Percentiles rank a stretch among this genome's conserved stretches.
These are phyloP conservation scores for Tolypocladium amazonense DNA, from an alignment of 2,329 filamentous ascomycete genomes.

Conservation along the genomic window DNA sequence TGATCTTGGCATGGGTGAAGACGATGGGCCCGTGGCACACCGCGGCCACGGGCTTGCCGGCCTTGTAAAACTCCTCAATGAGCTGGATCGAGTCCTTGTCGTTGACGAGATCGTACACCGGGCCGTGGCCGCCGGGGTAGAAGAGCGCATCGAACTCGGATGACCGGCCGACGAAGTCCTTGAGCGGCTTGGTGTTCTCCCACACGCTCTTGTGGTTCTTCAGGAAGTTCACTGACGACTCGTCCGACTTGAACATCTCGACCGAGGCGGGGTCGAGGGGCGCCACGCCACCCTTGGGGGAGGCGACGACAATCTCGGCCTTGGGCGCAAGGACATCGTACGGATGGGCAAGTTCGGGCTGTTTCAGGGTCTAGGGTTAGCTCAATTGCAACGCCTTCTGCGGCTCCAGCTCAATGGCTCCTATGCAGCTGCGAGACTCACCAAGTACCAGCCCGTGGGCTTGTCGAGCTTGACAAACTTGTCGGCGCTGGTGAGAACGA, in stretches of 20 bases:
- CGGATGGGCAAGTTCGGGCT: slow-evolving; percentile 56
- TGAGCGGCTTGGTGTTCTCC: slow-evolving; percentile 51
- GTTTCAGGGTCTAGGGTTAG: not conserved
- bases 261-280: slow-evolving; percentile 51
- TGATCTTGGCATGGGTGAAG: slow-evolving; percentile 44
- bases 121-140: slow-evolving; percentile 48
- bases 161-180: slow-evolving; percentile 42
- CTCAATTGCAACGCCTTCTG: not conserved
- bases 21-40: slow-evolving; percentile 62
- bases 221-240: slow-evolving; percentile 41
- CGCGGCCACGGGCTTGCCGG: slow-evolving; percentile 52
- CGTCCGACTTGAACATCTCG: slow-evolving; percentile 42
- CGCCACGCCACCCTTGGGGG: slow-evolving; percentile 49
- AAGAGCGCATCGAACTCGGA: slow-evolving; percentile 53
- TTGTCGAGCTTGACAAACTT: slow-evolving; percentile 34
- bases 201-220: slow-evolving; percentile 47
- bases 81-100: slow-evolving; percentile 47
- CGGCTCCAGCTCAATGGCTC: not conserved
- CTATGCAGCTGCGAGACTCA: slow-evolving; percentile 19
- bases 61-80: slow-evolving; percentile 49
- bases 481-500: slow-evolving; percentile 57
- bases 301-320: slow-evolving; percentile 46
- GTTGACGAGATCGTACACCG: slow-evolving; percentile 56
- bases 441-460: slow-evolving; percentile 62
- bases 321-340: slow-evolving; percentile 46